Conservation (phyloP, 1,139 yeast genomes). For the Yamadazyma taylorii region DNA sequence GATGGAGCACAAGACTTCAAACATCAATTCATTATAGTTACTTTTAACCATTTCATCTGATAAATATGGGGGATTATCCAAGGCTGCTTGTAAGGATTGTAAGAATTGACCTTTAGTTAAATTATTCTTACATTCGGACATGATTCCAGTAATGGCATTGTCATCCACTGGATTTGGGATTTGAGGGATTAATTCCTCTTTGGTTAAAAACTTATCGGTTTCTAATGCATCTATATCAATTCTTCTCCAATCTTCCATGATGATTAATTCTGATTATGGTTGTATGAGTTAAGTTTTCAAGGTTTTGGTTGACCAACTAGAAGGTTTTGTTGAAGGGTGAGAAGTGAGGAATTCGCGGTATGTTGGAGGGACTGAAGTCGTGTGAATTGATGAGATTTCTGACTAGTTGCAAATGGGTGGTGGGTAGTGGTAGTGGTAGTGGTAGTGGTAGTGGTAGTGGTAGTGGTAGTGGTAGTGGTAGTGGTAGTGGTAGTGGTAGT, state of each 20-base stretch:
- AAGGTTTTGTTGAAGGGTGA: no score
- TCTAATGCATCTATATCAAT: constrained; percentile 91
- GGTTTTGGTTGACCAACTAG: no score
- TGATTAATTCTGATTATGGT: neutral
- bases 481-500: no score
- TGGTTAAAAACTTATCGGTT: constrained; percentile 69
- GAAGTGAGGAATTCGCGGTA: no score
- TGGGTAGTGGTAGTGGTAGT: no score
- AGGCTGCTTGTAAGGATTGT: constrained; percentile 63
- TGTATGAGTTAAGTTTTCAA: no score
- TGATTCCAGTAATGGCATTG: constrained; percentile 55
- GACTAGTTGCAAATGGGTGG: no score
- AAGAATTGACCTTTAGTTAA: constrained; percentile 72
- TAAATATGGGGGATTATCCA: constrained; percentile 81
- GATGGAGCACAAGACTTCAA: constrained; percentile 73
- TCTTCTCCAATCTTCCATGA: constrained; percentile 64
- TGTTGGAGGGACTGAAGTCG: no score
- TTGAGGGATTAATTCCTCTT: constrained; percentile 67
- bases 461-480: no score
- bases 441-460: no score
- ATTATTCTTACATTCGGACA: constrained; percentile 59
- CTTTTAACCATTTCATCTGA: constrained; percentile 59
- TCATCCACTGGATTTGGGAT: constrained; percentile 37
- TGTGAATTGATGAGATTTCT: no score
- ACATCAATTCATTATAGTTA: constrained; percentile 54